Conservation (phyloP, 805 yeast species). For the Starmerella asiatica region DNA sequence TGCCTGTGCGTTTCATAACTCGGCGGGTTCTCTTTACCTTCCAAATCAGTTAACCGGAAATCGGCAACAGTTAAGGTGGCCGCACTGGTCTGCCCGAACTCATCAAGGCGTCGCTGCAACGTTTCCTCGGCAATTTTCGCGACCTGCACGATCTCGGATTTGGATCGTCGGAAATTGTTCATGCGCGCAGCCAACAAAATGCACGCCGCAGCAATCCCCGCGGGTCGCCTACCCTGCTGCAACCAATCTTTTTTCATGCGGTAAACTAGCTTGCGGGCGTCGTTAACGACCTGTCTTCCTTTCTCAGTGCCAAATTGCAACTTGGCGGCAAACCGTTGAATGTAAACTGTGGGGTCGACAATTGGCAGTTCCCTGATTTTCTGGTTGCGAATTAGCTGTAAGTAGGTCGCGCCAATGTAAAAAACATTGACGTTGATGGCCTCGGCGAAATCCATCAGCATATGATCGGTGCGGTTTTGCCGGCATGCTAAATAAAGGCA, state of each 20-base stretch:
- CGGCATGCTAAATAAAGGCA: constrained; percentile 93
- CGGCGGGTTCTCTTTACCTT: constrained; percentile 58
- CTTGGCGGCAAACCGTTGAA: constrained; percentile 84
- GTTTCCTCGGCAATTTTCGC: constrained; percentile 94
- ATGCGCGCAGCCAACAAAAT: constrained; percentile 84
- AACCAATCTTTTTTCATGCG: constrained; percentile 94
- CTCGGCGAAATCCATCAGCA: constrained; percentile 91
- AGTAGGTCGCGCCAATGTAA: constrained; percentile 89
- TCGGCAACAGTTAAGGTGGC: constrained; percentile 59
- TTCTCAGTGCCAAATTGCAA: constrained; percentile 61
- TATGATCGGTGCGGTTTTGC: constrained; percentile 77
- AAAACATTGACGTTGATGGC: constrained; percentile 81
- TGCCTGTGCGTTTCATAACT: constrained; percentile 51
- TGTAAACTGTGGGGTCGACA: constrained; percentile 87
- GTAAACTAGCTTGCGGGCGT: constrained; percentile 74
- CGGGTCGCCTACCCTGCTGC: constrained; percentile 92
- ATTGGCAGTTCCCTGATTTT: constrained; percentile 67
- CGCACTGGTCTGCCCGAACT: constrained; percentile 65
- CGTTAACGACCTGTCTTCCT: constrained; percentile 57
- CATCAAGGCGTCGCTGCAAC: constrained; percentile 75
- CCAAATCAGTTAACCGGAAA: constrained; percentile 44
- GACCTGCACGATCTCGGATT: constrained; percentile 85
- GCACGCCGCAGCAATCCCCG: constrained; percentile 98
- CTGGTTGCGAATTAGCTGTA: constrained; percentile 79
- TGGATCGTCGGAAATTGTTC: constrained; percentile 87